Base-by-base conservation (phyloP, 2,329 filamentous ascomycete species). In the Coleophoma cylindrospora region DNA sequence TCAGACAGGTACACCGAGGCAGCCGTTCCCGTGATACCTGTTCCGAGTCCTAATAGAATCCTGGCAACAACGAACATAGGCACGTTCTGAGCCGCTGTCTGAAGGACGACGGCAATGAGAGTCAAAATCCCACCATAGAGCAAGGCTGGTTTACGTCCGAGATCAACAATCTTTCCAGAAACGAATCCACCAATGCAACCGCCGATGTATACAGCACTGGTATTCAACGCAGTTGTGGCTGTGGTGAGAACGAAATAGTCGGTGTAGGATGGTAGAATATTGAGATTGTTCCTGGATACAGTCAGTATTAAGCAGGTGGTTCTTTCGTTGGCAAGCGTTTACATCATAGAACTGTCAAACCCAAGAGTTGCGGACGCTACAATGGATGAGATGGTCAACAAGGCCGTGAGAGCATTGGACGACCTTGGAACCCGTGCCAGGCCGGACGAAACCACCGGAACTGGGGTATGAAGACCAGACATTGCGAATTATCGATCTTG, bases 201-300 rank as follows among this genome's bases (percentile, higher is more conserved):
- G 11, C 78, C 78, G 45, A 82, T 76, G 57, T 73, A 80, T n/a
- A 75, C 70, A 1, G 75, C 74, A 0, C 77, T 73, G 4, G 76
- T 81, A 55, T 81, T 80, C 14, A 83, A 68, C 3, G 74, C 76
- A 0, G 70, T 75, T 0, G 77, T 79, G 0, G 74, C 72, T 0
- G 73, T 61, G n/a, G 65, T 80, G 8, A 82, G 70, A 4, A 70
- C 56, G 64, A 83, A 82, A 60, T 81, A 82, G 36, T 78, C 68
- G 0, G 69, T 73, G 59, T 81, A 83, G 0, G 71, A 73, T 0
- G 77, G 76, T 14, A 83, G 61, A 51, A 83, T 81, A 51, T 80
- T 77, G 21, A 83, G 68, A 0, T 75, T 77, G 52, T 81, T 80
- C 64, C 37, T 40, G n/a, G 4, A 14, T 19, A 11, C 37, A 10